Percentiles rank a stretch among this genome's conserved stretches.
Evolutionary conservation across 495 filamentous ascomycete species (phyloP).

Genomic region (Trichocladium uniseriatum): DNA sequence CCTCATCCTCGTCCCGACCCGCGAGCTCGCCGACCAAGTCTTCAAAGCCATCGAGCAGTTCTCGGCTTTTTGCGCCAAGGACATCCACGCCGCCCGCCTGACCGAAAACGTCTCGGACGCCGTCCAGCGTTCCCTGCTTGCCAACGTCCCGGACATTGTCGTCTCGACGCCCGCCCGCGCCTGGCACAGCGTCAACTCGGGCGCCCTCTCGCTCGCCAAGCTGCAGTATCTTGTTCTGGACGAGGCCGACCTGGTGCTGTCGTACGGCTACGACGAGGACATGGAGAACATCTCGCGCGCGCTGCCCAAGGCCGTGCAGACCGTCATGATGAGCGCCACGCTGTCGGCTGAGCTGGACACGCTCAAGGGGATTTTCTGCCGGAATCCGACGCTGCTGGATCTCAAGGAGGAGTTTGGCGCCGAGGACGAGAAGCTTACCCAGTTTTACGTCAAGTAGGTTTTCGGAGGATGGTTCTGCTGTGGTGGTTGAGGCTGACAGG

Average conservation of each 20-base stretch:
- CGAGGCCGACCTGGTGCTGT: constrained; percentile 89
- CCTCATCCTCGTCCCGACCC: constrained; percentile 86
- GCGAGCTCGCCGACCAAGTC: constrained; percentile 88
- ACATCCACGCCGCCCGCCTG: constrained; percentile 71
- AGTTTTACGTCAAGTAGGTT: constrained; percentile 79
- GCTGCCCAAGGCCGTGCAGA: constrained; percentile 78
- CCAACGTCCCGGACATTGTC: constrained; percentile 82
- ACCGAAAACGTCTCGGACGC: constrained; percentile 80
- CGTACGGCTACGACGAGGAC: constrained; percentile 90
- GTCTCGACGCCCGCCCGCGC: constrained; percentile 79
- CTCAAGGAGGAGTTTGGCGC: constrained; percentile 60
- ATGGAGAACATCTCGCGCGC: constrained; percentile 64
- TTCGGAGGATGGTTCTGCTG: constrained; percentile 2
- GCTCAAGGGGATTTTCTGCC: constrained; percentile 78
- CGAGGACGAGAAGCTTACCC: constrained; percentile 62
- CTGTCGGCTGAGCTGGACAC: constrained; percentile 77
- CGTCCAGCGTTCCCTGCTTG: constrained; percentile 75
- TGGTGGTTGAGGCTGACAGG: background rate
- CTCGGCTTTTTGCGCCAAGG: constrained; percentile 72
- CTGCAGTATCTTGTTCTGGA: constrained; percentile 82
- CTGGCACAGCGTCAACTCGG: constrained; percentile 56
- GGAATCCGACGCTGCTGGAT: constrained; percentile 65
- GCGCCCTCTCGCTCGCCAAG: constrained; percentile 54
- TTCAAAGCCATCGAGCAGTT: constrained; percentile 62
- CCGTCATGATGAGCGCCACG: constrained; percentile 87